A percentile compares a stretch with the other conserved stretches of the same genome.
phyloP scores from a whole-genome alignment of 1,139 yeast genomes.

The Lodderomyces parapsilosis region DNA sequence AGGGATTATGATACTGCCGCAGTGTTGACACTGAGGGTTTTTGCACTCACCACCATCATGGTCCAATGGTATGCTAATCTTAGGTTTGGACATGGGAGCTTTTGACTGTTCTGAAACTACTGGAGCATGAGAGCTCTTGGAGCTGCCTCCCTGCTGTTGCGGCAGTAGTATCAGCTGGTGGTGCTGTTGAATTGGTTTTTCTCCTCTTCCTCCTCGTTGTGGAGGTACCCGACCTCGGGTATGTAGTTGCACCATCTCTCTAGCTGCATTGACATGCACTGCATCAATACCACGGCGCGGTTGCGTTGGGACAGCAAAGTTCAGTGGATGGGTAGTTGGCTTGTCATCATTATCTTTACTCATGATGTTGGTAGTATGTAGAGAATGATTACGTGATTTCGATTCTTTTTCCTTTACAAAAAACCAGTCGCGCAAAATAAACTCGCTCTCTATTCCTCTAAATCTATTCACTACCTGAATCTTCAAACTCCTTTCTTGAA shows the following conservation, averaged over 20 bases:
- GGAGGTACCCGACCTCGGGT: conserved; percentile 38
- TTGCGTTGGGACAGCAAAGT: conserved; percentile 7
- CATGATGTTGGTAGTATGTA: neutral
- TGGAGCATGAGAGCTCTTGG: neutral
- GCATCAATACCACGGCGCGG: conserved; percentile 45
- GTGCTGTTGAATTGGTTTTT: conserved; percentile 8
- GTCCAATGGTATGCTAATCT: conserved; percentile 6
- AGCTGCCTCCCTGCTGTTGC: neutral
- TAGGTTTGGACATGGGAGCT: conserved; percentile 5
- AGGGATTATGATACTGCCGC: conserved; percentile 73
- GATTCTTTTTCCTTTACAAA: neutral
- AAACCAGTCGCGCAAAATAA: neutral
- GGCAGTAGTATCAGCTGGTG: neutral
- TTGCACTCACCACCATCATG: conserved; percentile 26
- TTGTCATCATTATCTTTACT: conserved; percentile 1
- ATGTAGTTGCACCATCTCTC: conserved; percentile 56
- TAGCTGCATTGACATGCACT: conserved; percentile 58
- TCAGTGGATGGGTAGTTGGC: neutral
- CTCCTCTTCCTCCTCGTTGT: too few species aligned
- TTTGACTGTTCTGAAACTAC: neutral
- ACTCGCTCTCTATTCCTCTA: neutral
- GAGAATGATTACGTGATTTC: neutral
- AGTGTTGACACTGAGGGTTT: conserved; percentile 59
- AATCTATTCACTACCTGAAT: conserved; percentile 10
- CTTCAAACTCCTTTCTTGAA: conserved; percentile 16